Evolutionary conservation across 2,329 filamentous ascomycete species (phyloP), one percentile per base, ranked within the genome.

Genomic region (Huntiella abstrusa): DNA sequence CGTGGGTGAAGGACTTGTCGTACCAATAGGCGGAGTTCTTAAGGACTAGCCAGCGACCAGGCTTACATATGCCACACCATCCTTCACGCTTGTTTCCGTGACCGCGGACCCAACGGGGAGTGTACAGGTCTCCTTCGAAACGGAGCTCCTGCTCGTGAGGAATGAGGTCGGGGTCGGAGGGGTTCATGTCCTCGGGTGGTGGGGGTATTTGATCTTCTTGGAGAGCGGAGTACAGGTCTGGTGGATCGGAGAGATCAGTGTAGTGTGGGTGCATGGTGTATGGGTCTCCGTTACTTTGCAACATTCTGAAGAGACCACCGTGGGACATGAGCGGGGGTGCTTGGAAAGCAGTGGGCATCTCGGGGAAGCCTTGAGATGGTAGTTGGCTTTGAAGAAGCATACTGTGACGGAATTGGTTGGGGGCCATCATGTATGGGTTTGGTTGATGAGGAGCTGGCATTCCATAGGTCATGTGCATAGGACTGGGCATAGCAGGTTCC

Each of bases 11-110:
- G 48, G 80, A 83, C 67, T 91, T 88, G 65, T 92, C 84, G 60
- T 92, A 92, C 84, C 85, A 92, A 60, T 84, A 93, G 5, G 84
- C 84, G 47, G 81, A 87, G 63, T 92, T 91, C 66, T 91, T 92
- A 49, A 93, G 67, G 12, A 87, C 83, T 46, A 88, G 71, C 85
- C 85, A 92, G 43, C 83, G 70, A 2, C 83, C 83, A 2, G 83
- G 80, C 59, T 86, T 87, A 66, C 84, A 92, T 54, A 88, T 82
- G 16, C 83, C 83, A 55, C 84, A 92, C 83, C 84, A 93, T 3
- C 84, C 84, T 60, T 88, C 83, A 37, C 84, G 78, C 66, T 87
- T 86, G 62, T 86, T 86, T 19, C 84, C 83, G 52, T 88, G 81
- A 16, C 84, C 84, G 33, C 84, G 78, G 15, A 91, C 80, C 82